Evolutionary conservation across 805 yeast species (phyloP).

Genomic region (Torulaspora maleeae): DNA sequence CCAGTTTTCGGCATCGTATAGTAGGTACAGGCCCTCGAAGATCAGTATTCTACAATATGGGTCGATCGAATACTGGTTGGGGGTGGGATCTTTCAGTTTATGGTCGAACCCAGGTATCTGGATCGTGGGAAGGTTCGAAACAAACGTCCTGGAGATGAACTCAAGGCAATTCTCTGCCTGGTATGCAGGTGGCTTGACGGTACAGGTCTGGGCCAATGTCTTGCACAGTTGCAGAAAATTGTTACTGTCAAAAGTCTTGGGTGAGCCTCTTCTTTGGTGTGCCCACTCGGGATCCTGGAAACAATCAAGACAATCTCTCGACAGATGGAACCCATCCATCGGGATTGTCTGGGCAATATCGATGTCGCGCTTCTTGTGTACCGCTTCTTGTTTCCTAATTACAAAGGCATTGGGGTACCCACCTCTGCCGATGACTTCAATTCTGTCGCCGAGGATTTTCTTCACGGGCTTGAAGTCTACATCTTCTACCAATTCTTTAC

Average conservation of each 20-base stretch:
- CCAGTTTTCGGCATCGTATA: constrained; percentile 61
- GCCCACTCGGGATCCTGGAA: constrained; percentile 57
- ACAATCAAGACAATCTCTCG: constrained; percentile 43
- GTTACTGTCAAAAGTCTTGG: constrained; percentile 72
- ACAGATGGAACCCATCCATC: constrained; percentile 77
- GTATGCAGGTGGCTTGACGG: constrained; percentile 17
- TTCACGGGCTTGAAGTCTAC: constrained; percentile 21
- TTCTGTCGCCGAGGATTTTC: constrained; percentile 16
- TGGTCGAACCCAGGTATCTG: constrained; percentile 73
- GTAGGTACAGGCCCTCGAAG: constrained; percentile 72
- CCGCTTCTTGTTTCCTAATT: constrained; percentile 5
- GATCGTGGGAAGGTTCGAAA: constrained; percentile 36
- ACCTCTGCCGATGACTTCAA: constrained; percentile 29
- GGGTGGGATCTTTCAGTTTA: constrained; percentile 64
- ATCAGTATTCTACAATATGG: constrained; percentile 51
- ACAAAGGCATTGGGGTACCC: constrained; percentile 29
- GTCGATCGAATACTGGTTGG: constrained; percentile 44
- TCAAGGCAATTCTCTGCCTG: constrained; percentile 13
- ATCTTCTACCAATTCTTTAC: constrained; percentile 24
- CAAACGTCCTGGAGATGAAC: constrained; percentile 20
- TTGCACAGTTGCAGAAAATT: constrained; percentile 31
- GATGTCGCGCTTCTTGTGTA: constrained; percentile 11
- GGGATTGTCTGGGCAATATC: constrained; percentile 47
- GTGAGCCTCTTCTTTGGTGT: constrained; percentile 70
- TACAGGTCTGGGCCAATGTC: constrained; percentile 19